Evolutionary conservation across 2,329 filamentous ascomycete species (phyloP).

Genomic region (Cryphonectria nitschkei): DNA sequence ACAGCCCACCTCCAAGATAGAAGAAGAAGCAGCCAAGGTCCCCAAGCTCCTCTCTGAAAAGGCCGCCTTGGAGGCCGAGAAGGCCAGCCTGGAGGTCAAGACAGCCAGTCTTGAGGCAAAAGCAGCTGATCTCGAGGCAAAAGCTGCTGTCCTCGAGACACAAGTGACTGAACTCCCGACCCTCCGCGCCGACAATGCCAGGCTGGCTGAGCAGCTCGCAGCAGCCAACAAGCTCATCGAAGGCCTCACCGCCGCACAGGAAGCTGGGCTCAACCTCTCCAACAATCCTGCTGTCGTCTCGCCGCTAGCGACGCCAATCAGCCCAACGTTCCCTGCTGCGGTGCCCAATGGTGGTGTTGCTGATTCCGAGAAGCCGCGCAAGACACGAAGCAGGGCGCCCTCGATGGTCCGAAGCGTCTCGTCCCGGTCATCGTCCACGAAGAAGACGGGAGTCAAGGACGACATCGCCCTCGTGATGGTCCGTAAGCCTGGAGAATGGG

Average conservation of each 20-base stretch:
- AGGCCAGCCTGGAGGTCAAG: slow-evolving; percentile 9
- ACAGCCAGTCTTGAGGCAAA: slow-evolving; percentile 7
- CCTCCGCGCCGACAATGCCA: slow-evolving; percentile 22
- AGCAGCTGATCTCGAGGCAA: slow-evolving; percentile 16
- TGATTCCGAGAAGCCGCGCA: slow-evolving; percentile 13
- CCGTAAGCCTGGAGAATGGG: slow-evolving; percentile 24
- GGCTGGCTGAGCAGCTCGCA: slow-evolving; percentile 26
- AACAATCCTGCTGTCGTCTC: slow-evolving; percentile 1
- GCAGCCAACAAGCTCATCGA: slow-evolving; percentile 29
- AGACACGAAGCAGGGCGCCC: slow-evolving; percentile 26
- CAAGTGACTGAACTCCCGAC: slow-evolving; percentile 20
- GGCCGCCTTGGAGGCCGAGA: slow-evolving; percentile 19
- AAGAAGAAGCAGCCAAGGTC: slow-evolving; percentile 23
- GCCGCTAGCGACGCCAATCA: slow-evolving; percentile 12
- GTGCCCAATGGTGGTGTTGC: background rate
- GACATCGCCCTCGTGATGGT: slow-evolving; percentile 29
- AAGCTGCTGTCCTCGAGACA: slow-evolving; percentile 23
- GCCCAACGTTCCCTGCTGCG: slow-evolving; percentile 14
- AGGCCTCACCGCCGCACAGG: slow-evolving; percentile 21
- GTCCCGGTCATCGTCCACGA: slow-evolving; percentile 23
- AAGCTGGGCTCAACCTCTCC: slow-evolving; percentile 4
- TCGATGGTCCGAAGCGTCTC: slow-evolving; percentile 28
- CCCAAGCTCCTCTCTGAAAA: slow-evolving; percentile 18
- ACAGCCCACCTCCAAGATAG: slow-evolving; percentile 9
- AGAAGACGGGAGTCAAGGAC: slow-evolving; percentile 22